Base-by-base conservation (phyloP, 148 eudicot genomes). In the Arctostaphylos glauca region DNA sequence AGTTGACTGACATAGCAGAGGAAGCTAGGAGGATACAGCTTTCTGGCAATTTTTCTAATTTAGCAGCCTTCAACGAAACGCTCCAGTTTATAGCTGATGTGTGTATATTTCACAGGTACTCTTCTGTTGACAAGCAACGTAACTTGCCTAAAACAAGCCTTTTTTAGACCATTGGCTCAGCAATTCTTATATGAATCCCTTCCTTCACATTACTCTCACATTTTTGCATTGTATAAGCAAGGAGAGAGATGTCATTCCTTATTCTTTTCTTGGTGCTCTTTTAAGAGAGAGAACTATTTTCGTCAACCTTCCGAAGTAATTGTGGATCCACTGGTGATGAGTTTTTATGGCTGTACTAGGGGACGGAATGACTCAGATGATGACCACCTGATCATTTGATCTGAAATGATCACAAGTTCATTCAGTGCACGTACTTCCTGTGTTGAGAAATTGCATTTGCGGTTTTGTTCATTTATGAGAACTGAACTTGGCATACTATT, bases 31-130 rank as follows among this genome's bases (percentile, higher is more conserved):
- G 77, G 84, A 93, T 96, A 73, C 94, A 93, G 80, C 81, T 84
- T 49, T 88, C 90, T 54, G 94, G 92, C 50, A 91, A 92, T 86
- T 92, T 91, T 79, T 94, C 95, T 83, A 91, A 93, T 91, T 81
- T 96, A 80, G 84, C 91, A 83, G 89, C 92, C 19, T 96, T 96
- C 77, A 92, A 92, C 86, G 85, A 88, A 86, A 90, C 98, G 87
- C 93, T 96, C 71, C 99, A 94, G 81, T 96, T 96, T 80, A 94
- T 96, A 84, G 96, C 99, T 56, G 98, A 96, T 93, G 98, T 96
- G 76, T 96, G 99, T 83, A 94, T 96, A 82, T 96, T 96, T 86
- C 99, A 96, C 87, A 96, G 99, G 99, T 96, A 88, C 74, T 14
- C 23, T 4, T 16, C 19, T 9, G 9, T 9, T 44, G 4, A 46